phyloP scores from a whole-genome alignment of 1,139 yeast species.

The Kurtzmaniella natalensis region DNA sequence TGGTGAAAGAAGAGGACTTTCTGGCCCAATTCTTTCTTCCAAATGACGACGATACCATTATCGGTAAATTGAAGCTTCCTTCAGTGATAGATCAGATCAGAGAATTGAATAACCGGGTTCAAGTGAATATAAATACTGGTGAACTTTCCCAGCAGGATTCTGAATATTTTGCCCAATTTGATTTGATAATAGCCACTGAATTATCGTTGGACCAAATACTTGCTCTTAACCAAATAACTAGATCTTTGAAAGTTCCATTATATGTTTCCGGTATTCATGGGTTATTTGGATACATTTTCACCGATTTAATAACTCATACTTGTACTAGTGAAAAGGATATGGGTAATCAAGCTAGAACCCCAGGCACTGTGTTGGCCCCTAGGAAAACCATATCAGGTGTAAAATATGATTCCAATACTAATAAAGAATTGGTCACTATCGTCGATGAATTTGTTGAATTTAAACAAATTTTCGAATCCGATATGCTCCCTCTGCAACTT shows the following conservation, averaged over 20 bases:
- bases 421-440: slow-evolving; percentile 51
- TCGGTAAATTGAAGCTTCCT: slow-evolving; percentile 53
- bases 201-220: slow-evolving; percentile 38
- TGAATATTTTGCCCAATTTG: slow-evolving; percentile 54
- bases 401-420: slow-evolving; percentile 21
- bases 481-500: slow-evolving; percentile 39
- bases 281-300: slow-evolving; percentile 74
- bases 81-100: slow-evolving; percentile 52
- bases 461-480: slow-evolving; percentile 27
- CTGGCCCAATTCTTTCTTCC: slow-evolving; percentile 78
- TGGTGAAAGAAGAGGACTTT: slow-evolving; percentile 59
- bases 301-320: slow-evolving; percentile 67
- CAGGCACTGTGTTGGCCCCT: slow-evolving; percentile 36
- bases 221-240: slow-evolving; percentile 48
- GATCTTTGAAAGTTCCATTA: slow-evolving; percentile 57
- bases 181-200: slow-evolving; percentile 75
- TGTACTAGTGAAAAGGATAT: slow-evolving; percentile 38
- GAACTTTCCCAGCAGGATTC: slow-evolving; percentile 21
- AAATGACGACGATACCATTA: slow-evolving; percentile 33
- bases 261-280: slow-evolving; percentile 74
- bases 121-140: slow-evolving; percentile 38
- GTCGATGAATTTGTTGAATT: slow-evolving; percentile 48
- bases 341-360: slow-evolving; percentile 48
- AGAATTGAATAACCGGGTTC: slow-evolving; percentile 77
- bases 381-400: slow-evolving; percentile 53